phyloP scores from a whole-genome alignment of 2,329 filamentous ascomycete species.

The Neofusicoccum sp. region DNA sequence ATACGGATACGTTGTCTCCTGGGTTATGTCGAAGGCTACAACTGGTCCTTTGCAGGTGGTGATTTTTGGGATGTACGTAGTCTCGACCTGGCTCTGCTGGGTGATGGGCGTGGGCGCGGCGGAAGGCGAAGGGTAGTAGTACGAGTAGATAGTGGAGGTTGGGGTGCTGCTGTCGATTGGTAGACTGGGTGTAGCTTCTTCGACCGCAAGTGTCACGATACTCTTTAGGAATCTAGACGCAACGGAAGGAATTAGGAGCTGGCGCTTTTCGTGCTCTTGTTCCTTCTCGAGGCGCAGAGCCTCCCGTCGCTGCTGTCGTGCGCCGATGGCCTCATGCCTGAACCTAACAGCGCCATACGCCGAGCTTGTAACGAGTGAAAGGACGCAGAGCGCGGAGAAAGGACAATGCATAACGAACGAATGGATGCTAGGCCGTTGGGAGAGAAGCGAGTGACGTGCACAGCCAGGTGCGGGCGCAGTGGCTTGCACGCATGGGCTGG shows the following conservation, averaged over 20 bases:
- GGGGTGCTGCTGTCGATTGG: not conserved
- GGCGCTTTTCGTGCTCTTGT: not conserved
- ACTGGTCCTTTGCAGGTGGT: constrained; percentile 44
- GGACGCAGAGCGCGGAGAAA: constrained; percentile 10
- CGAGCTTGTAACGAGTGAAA: constrained; percentile 4
- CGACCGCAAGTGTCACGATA: not conserved
- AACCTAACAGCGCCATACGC: not conserved
- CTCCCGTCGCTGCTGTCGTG: not conserved
- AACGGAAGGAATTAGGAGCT: not conserved
- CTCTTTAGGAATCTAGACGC: not conserved
- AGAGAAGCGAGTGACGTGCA: constrained; percentile 5
- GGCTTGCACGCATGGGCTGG: not conserved
- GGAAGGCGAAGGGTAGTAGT: constrained; percentile 28
- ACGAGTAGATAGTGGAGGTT: not conserved
- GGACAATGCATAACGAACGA: constrained; percentile 4
- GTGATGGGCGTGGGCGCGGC: constrained; percentile 43
- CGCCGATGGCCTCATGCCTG: not conserved
- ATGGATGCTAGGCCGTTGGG: not conserved
- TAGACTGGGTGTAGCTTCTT: not conserved
- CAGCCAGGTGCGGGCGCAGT: not conserved
- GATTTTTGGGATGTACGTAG: constrained; percentile 42
- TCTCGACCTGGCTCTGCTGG: constrained; percentile 43
- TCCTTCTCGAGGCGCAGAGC: not conserved
- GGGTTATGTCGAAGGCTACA: constrained; percentile 28
- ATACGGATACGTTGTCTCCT: constrained; percentile 32